Evolutionary conservation across 2,329 filamentous ascomycete genomes (phyloP).

Genomic region (Tolypocladium sp.): DNA sequence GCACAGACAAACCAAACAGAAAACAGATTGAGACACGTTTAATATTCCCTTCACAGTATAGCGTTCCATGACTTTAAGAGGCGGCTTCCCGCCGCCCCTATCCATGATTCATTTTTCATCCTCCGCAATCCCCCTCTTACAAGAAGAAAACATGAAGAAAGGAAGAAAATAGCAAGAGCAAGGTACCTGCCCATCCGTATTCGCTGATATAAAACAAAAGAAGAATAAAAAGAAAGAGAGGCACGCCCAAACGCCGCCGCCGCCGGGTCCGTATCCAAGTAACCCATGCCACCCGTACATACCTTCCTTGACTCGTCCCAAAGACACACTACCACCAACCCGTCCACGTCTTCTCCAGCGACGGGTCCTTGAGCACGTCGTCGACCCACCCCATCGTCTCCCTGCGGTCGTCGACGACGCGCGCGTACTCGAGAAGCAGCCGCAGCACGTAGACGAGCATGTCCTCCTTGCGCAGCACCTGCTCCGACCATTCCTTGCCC

Average conservation of each 20-base stretch:
- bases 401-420: slow-evolving; percentile 41
- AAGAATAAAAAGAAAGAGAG: too few relatives aligned
- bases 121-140: background rate
- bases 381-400: slow-evolving; percentile 47
- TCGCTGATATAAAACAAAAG: background rate
- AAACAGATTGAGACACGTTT: background rate
- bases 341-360: slow-evolving; percentile 20
- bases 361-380: slow-evolving; percentile 31
- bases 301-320: background rate
- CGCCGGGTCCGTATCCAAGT: slow-evolving; percentile 1
- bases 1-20: background rate
- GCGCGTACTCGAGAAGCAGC: slow-evolving; percentile 54
- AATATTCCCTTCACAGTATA: background rate
- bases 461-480: slow-evolving; percentile 59
- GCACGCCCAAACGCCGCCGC: slow-evolving; percentile 1
- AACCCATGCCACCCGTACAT: background rate
- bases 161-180: background rate
- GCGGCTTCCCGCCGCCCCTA: background rate
- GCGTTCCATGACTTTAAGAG: background rate
- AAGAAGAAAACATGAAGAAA: background rate
- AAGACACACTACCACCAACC: slow-evolving; percentile 10
- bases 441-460: slow-evolving; percentile 64
- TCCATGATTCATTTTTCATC: background rate
- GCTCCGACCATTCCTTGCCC: slow-evolving; percentile 60
- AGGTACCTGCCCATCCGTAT: background rate